These are phyloP conservation scores for Coemansia reversa DNA, from an alignment of 192 early-diverging fungal genomes.

Conservation along the genomic window DNA sequence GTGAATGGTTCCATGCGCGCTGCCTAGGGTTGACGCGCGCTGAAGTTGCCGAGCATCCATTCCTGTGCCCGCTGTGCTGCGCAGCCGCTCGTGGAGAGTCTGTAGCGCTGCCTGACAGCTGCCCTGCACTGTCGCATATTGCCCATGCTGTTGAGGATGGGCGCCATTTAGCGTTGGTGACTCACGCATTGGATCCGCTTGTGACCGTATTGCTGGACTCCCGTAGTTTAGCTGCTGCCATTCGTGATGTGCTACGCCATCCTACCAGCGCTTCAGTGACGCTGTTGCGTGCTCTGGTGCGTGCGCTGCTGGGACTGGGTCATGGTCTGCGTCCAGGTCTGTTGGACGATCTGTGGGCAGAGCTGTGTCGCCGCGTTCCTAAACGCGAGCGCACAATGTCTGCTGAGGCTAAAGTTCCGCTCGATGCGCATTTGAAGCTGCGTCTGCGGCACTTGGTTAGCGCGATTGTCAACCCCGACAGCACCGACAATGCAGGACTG, in stretches of 20 bases:
- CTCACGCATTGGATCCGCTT: constrained; percentile 51
- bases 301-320: constrained; percentile 40
- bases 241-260: constrained; percentile 5
- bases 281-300: constrained; percentile 28
- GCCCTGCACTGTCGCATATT: constrained; percentile 42
- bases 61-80: constrained; percentile 62
- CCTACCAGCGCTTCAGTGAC: constrained; percentile 2
- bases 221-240: constrained; percentile 8
- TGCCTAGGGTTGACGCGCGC: constrained; percentile 57
- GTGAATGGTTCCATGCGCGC: constrained; percentile 64
- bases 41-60: constrained; percentile 52
- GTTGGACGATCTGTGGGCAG: constrained; percentile 31
- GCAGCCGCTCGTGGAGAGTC: constrained; percentile 16
- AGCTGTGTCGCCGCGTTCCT: constrained; percentile 10
- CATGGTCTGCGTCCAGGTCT: constrained; percentile 20
- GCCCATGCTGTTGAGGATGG: constrained; percentile 44
- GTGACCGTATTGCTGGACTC: constrained; percentile 52
- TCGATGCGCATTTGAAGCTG: constrained; percentile 7
- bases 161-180: constrained; percentile 46
- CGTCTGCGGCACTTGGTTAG: constrained; percentile 26
- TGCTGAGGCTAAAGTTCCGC: background rate
- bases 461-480: constrained; percentile 21
- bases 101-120: constrained; percentile 15
- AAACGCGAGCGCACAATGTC: background rate
- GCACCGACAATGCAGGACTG: constrained; percentile 24